Percentiles rank a stretch among this genome's conserved stretches.
Evolutionary conservation across 257 asterid species (phyloP).

Genomic region (Solanum rostratum): DNA sequence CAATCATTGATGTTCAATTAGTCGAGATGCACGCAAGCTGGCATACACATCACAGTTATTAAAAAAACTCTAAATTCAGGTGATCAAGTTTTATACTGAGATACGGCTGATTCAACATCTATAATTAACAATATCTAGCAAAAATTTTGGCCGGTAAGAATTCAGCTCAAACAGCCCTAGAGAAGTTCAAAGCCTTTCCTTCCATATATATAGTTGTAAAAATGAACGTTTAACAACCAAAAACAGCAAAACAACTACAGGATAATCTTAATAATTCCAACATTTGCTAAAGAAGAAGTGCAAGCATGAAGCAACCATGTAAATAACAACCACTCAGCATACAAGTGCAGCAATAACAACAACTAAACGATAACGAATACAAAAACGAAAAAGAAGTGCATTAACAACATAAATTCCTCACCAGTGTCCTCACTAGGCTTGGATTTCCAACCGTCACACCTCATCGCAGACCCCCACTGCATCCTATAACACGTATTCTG

Average conservation of each 20-base stretch:
- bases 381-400: not conserved
- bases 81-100: not conserved
- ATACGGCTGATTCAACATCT: not conserved
- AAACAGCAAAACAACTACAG: not conserved
- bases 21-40: not conserved
- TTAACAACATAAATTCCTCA: constrained; percentile 13
- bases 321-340: not conserved
- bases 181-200: not conserved
- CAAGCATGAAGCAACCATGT: not conserved
- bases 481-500: constrained; percentile 84
- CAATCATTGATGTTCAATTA: not conserved
- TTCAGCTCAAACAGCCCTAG: not conserved
- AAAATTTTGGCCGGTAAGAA: not conserved
- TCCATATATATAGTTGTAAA: not conserved
- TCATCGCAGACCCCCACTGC: constrained; percentile 86
- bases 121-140: not conserved
- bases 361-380: not conserved
- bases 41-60: not conserved
- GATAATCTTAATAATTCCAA: not conserved
- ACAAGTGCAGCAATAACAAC: not conserved
- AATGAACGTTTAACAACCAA: not conserved
- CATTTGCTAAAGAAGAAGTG: not conserved
- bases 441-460: constrained; percentile 88
- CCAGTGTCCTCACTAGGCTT: constrained; percentile 82
- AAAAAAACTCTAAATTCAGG: not conserved